Percentiles rank a stretch among this genome's conserved stretches.
These are phyloP conservation scores for Pythium scleroteichum DNA, from an alignment of 352 stramenopile genomes.

Conservation along the genomic window DNA sequence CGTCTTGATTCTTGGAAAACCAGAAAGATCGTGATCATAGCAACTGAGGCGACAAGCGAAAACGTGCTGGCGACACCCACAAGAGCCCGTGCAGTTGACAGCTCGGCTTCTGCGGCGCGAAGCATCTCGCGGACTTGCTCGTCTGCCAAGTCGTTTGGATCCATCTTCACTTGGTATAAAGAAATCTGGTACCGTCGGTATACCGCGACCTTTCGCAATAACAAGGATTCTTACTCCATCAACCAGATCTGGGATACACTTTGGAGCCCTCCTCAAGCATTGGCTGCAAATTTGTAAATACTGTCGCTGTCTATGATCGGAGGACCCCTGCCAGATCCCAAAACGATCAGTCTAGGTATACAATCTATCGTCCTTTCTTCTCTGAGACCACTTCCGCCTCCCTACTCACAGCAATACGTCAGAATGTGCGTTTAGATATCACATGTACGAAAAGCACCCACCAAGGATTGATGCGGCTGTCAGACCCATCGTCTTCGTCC, in stretches of 20 bases:
- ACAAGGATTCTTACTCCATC: too few relatives aligned
- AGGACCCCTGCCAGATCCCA: background rate
- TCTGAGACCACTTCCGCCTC: conserved; percentile 26
- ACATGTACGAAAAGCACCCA: conserved; percentile 32
- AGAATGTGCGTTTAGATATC: background rate
- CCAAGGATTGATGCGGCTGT: conserved; percentile 86
- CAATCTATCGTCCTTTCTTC: conserved; percentile 12
- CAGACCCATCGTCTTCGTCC: conserved; percentile 83
- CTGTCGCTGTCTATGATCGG: background rate
- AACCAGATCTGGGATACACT: too few relatives aligned
- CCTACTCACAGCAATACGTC: conserved; percentile 9
- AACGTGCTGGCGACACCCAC: conserved; percentile 39
- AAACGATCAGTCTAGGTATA: background rate
- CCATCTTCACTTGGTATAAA: too few relatives aligned
- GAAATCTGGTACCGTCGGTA: too few relatives aligned
- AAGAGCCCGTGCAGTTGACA: conserved; percentile 44
- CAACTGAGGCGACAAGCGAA: conserved; percentile 45
- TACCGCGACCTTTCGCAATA: conserved; percentile 18
- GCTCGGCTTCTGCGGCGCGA: conserved; percentile 20
- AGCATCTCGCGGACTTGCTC: conserved; percentile 11
- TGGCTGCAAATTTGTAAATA: background rate
- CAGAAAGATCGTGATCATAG: conserved; percentile 62
- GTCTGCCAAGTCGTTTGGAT: conserved; percentile 1
- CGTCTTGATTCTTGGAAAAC: conserved; percentile 63
- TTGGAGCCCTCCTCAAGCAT: too few relatives aligned